phyloP scores from a whole-genome alignment of 768 basidiomycete species.

The Paxillus ammoniavirescens region DNA sequence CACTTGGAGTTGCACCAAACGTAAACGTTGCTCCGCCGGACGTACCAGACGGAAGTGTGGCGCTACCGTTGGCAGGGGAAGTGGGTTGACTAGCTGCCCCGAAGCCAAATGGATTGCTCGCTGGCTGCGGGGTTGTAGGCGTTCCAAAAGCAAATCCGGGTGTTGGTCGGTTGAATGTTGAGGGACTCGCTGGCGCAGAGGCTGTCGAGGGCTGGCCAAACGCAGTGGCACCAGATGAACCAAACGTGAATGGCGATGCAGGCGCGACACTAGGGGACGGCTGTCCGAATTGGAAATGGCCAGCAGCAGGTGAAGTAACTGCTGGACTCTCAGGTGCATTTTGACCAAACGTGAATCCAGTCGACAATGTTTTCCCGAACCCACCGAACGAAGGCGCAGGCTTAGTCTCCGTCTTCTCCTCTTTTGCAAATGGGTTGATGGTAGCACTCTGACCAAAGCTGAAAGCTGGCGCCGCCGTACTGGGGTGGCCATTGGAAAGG shows the following conservation, averaged over 20 bases:
- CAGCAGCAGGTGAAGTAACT: conserved; percentile 35
- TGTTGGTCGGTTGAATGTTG: conserved; percentile 48
- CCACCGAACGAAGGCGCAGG: conserved; percentile 41
- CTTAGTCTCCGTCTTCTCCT: conserved; percentile 45
- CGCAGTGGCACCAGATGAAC: conserved; percentile 35
- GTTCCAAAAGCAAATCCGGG: conserved; percentile 48
- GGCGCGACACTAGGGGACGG: conserved; percentile 37
- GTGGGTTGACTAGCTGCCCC: conserved; percentile 53
- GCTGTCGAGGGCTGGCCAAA: conserved; percentile 42
- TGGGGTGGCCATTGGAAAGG: conserved; percentile 19
- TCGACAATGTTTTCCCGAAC: conserved; percentile 45
- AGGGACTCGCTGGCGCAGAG: conserved; percentile 59
- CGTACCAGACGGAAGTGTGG: conserved; percentile 32
- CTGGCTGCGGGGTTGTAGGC: conserved; percentile 35
- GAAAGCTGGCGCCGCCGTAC: conserved; percentile 33
- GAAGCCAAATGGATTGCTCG: conserved; percentile 45
- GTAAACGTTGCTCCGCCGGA: conserved; percentile 25
- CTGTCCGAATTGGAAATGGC: conserved; percentile 49
- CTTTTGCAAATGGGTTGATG: conserved; percentile 50
- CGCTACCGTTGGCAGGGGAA: conserved; percentile 48
- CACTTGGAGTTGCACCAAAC: conserved; percentile 37
- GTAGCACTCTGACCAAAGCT: conserved; percentile 29
- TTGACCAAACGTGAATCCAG: conserved; percentile 50
- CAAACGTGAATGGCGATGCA: conserved; percentile 46
- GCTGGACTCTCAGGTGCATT: conserved; percentile 38